A percentile compares a stretch with the other conserved stretches of the same genome.
Conservation (phyloP, 495 filamentous ascomycete genomes). For the Penicillium tannophilum region DNA sequence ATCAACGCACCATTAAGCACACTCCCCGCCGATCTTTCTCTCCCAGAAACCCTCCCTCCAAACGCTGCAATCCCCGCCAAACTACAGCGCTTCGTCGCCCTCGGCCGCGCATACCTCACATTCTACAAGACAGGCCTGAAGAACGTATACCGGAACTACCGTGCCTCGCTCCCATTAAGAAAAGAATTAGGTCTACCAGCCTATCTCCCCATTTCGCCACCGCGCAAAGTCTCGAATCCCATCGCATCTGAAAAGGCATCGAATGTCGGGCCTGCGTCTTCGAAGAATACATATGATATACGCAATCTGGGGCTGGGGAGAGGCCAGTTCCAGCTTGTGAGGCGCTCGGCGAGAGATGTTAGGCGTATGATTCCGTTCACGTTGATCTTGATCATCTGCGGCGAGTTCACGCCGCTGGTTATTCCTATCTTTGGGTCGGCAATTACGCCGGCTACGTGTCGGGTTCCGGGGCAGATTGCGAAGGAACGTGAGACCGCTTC, state of each 20-base stretch:
- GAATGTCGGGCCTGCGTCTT: constrained; percentile 19
- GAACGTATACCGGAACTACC: constrained; percentile 63
- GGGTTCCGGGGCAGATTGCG: constrained; percentile 72
- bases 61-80: constrained; percentile 32
- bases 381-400: constrained; percentile 71
- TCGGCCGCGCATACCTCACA: constrained; percentile 51
- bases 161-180: constrained; percentile 37
- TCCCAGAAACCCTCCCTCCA: constrained; percentile 25
- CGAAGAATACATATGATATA: not conserved
- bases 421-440: constrained; percentile 65
- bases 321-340: constrained; percentile 65
- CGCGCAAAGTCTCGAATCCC: constrained; percentile 22
- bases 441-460: constrained; percentile 76
- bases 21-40: constrained; percentile 34
- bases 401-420: constrained; percentile 81
- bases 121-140: constrained; percentile 90
- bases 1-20: constrained; percentile 46
- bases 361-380: constrained; percentile 74
- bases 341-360: constrained; percentile 67
- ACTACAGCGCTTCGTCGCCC: constrained; percentile 37
- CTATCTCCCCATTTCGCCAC: constrained; percentile 39
- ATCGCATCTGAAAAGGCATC: not conserved
- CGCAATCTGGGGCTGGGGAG: constrained; percentile 19
- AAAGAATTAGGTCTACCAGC: constrained; percentile 30
- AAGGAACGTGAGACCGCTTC: constrained; percentile 55